These are phyloP conservation scores for Lachnellula subtilissima DNA, from an alignment of 2,329 filamentous ascomycete genomes.

Conservation along the genomic window DNA sequence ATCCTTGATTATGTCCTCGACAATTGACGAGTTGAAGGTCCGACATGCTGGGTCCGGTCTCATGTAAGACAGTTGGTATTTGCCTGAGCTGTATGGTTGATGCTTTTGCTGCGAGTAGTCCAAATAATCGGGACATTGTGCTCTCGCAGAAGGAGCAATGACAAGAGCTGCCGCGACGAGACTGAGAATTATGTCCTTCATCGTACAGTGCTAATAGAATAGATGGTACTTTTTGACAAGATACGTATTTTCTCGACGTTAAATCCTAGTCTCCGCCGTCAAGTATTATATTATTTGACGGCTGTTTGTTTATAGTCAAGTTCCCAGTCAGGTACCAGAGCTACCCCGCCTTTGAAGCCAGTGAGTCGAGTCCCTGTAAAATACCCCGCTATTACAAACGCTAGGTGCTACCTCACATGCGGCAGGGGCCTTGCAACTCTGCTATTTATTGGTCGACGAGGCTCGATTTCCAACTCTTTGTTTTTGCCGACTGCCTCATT, in stretches of 20 bases:
- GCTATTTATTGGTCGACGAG: neutral
- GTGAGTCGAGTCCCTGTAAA: neutral
- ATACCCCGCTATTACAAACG: neutral
- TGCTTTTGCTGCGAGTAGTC: slow-evolving; percentile 56
- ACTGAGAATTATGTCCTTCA: slow-evolving; percentile 3
- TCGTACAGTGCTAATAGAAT: neutral
- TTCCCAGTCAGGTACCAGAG: neutral
- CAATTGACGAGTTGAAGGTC: slow-evolving; percentile 71
- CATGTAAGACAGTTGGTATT: slow-evolving; percentile 72
- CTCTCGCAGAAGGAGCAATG: slow-evolving; percentile 2
- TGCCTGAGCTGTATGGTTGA: slow-evolving; percentile 70
- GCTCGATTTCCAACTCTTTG: neutral
- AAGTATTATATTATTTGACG: too few relatives aligned
- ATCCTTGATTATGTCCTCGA: slow-evolving; percentile 70
- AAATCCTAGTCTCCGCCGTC: neutral
- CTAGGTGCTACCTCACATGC: too few relatives aligned
- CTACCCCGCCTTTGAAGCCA: slow-evolving; percentile 3
- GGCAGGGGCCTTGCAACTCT: neutral
- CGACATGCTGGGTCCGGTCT: slow-evolving; percentile 72
- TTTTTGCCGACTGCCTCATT: neutral
- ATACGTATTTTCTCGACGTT: neutral
- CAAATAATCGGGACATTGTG: slow-evolving; percentile 60
- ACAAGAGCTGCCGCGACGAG: slow-evolving; percentile 3
- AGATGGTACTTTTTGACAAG: too few relatives aligned
- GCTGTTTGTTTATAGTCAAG: too few relatives aligned